phyloP scores from a whole-genome alignment of 2,329 filamentous ascomycete species.

The Ophiostoma sp. region DNA sequence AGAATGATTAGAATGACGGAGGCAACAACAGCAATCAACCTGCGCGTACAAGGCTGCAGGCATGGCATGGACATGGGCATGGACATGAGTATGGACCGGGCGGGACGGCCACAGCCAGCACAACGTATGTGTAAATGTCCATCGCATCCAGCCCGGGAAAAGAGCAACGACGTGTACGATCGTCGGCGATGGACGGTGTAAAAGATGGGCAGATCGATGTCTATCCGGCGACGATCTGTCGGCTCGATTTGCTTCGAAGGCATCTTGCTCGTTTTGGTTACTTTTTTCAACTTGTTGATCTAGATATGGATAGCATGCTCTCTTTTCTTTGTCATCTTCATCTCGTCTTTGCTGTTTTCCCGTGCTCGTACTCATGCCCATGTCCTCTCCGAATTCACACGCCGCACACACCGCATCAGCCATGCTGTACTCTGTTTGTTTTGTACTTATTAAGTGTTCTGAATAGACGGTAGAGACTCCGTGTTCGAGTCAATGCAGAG shows the following conservation, averaged over 20 bases:
- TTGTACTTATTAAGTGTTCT: background rate
- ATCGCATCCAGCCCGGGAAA: background rate
- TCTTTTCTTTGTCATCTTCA: background rate
- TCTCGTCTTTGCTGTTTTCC: background rate
- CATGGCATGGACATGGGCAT: background rate
- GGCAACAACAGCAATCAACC: background rate
- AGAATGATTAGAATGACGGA: background rate
- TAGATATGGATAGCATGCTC: background rate
- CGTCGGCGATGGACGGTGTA: background rate
- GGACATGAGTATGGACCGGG: background rate
- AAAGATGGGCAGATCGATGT: background rate
- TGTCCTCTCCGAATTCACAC: too few relatives aligned
- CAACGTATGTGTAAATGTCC: background rate
- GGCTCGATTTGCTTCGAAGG: background rate
- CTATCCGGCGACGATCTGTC: constrained; percentile 7
- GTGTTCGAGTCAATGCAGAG: background rate
- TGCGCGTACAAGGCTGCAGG: background rate
- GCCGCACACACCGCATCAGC: background rate
- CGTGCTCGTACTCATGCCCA: background rate
- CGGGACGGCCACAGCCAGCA: background rate
- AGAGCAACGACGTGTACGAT: background rate
- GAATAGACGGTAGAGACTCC: background rate
- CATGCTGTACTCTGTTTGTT: background rate
- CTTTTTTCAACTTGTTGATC: background rate
- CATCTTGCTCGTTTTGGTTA: background rate